Evolutionary conservation across 768 basidiomycete genomes (phyloP).

Genomic region (Auriscalpium orientale): DNA sequence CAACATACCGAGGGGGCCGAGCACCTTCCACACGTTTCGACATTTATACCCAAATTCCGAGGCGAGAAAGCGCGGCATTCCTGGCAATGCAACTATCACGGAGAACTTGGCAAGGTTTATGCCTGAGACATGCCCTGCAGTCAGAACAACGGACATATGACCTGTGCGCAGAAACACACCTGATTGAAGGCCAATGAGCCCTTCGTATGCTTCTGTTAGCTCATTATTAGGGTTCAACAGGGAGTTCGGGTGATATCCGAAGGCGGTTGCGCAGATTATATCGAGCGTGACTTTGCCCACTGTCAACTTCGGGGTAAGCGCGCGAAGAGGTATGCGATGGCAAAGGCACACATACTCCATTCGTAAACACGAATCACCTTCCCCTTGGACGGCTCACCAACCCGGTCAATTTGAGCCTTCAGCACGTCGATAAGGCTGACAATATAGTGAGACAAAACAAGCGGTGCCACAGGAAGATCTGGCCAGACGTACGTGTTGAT

Average conservation of each 20-base stretch:
- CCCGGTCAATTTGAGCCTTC: conserved; percentile 23
- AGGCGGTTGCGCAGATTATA: conserved; percentile 44
- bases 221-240: conserved; percentile 40
- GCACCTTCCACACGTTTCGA: not conserved
- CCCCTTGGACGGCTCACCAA: conserved; percentile 12
- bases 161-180: conserved; percentile 10
- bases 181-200: conserved; percentile 33
- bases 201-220: conserved; percentile 40
- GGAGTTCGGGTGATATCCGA: conserved; percentile 39
- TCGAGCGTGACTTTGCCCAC: conserved; percentile 48
- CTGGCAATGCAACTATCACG: conserved; percentile 30
- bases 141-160: not conserved
- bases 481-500: conserved; percentile 32
- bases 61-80: conserved; percentile 22
- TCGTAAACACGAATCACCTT: conserved; percentile 32
- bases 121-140: not conserved
- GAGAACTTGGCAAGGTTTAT: conserved; percentile 31
- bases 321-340: conserved; percentile 15
- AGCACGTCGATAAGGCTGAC: conserved; percentile 33
- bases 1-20: conserved; percentile 11
- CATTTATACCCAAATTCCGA: not conserved
- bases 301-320: conserved; percentile 10
- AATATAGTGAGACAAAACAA: not conserved
- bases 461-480: not conserved
- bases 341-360: conserved; percentile 29